Conservation (phyloP, 345 rosid species). For the Clausena lansium region DNA sequence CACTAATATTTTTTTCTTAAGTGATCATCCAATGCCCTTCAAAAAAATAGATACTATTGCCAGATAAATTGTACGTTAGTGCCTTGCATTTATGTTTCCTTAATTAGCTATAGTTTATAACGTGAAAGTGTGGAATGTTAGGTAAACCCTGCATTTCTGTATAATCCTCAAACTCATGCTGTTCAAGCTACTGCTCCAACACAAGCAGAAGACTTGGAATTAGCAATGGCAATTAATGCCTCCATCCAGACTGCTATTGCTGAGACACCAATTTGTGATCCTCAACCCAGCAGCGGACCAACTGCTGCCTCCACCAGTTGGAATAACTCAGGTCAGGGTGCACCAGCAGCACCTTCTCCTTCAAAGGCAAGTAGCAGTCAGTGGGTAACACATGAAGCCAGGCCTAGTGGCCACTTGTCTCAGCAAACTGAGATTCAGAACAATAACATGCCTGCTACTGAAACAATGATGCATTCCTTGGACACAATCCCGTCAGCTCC, state of each 20-base stretch:
- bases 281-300: conserved; percentile 34
- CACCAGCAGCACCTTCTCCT: conserved; percentile 25
- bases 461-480: conserved; percentile 19
- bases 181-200: conserved; percentile 70
- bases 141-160: conserved; percentile 71
- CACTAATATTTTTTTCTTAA: too few relatives aligned
- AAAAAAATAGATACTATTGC: background rate
- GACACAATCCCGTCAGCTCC: conserved; percentile 66
- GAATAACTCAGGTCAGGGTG: conserved; percentile 20
- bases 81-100: background rate
- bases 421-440: conserved; percentile 19
- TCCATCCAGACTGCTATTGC: conserved; percentile 62
- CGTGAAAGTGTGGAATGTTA: conserved; percentile 23
- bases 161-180: conserved; percentile 30
- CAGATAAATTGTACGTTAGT: background rate
- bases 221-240: conserved; percentile 75
- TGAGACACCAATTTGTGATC: conserved; percentile 33
- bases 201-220: conserved; percentile 53
- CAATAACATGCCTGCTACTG: conserved; percentile 13
- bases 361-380: conserved; percentile 30
- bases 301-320: conserved; percentile 51
- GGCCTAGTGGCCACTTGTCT: conserved; percentile 19
- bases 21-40: background rate
- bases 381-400: conserved; percentile 26
- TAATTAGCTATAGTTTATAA: background rate